Evolutionary conservation across 129 eudicot species (phyloP), one percentile per base, ranked within the genome.

Genomic region (Saussurea involucrata): DNA sequence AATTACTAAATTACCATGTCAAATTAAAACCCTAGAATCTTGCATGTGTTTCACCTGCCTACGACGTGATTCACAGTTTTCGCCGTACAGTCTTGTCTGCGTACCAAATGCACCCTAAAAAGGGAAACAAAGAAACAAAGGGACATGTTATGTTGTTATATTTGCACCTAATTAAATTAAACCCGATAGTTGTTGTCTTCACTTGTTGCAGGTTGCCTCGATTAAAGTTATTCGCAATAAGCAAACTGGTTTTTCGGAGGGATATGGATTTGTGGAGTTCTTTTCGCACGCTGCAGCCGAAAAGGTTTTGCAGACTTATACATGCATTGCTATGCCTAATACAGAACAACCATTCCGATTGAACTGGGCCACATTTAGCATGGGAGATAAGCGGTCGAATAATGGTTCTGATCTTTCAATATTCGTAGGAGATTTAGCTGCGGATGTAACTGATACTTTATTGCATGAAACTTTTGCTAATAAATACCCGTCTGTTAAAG

Each of bases 341-440:
- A 80, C 95, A 7, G 97, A 92, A 8, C 97, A 89, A 66, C 89
- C 87, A 57, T 92, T 89, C 74, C 90, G 95, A 34, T 71, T 92
- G 85, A 92, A 92, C 84, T 92, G 97, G 97, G 97, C 97, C 27
- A 80, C 97, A 73, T 92, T 92, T 84, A 89, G 97, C 91, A 86
- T 86, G 87, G 97, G 97, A 4, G 97, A 92, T 36, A 92, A 92
- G 77, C 97, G 95, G 13, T 73, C 92, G 49, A 89, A 87, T 69
- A 92, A 85, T 22, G 95, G 95, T 69, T 87, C 97, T 72, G 97
- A 89, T 82, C 95, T 89, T 66, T 92, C 97, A 1, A 92, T 92
- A 80, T 92, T 92, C 81, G 97, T 89, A 61, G 97, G 97, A 83
- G 97, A 92, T 82, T 84, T 89, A 84, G 97, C 95, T 70, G 83